Conservation (phyloP, 2,329 filamentous ascomycete species). For the Trichoderma breve region DNA sequence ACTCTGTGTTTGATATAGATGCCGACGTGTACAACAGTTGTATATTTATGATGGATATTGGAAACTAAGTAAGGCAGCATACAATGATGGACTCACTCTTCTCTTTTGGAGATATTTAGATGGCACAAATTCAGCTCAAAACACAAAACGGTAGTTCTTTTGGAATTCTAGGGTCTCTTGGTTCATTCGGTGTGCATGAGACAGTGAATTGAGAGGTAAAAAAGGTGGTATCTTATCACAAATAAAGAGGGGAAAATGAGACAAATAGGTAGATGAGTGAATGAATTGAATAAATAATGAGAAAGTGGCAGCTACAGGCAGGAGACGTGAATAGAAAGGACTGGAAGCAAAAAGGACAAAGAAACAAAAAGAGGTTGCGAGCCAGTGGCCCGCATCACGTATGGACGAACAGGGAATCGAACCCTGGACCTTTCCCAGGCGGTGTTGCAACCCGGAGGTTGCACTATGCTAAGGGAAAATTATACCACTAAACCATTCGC, state of each 20-base stretch:
- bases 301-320: background rate
- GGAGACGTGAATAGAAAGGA: background rate
- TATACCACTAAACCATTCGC: constrained; percentile 21
- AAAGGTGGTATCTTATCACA: background rate
- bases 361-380: background rate
- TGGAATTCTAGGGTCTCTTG: background rate
- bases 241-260: background rate
- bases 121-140: background rate
- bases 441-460: background rate
- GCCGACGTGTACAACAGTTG: constrained; percentile 2
- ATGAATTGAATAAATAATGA: background rate
- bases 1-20: background rate
- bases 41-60: constrained; percentile 3
- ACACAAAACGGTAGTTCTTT: background rate
- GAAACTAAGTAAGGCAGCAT: background rate
- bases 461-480: constrained; percentile 19
- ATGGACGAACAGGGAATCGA: constrained; percentile 23
- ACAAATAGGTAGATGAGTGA: background rate
- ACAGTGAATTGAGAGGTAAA: background rate
- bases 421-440: constrained; percentile 22
- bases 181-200: background rate
- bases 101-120: background rate
- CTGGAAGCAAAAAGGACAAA: background rate
- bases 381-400: background rate
- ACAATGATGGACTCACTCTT: background rate